Evolutionary conservation across 2,329 filamentous ascomycete genomes (phyloP), one percentile per base, ranked within the genome.

Genomic region (Trichophyton rubrum): DNA sequence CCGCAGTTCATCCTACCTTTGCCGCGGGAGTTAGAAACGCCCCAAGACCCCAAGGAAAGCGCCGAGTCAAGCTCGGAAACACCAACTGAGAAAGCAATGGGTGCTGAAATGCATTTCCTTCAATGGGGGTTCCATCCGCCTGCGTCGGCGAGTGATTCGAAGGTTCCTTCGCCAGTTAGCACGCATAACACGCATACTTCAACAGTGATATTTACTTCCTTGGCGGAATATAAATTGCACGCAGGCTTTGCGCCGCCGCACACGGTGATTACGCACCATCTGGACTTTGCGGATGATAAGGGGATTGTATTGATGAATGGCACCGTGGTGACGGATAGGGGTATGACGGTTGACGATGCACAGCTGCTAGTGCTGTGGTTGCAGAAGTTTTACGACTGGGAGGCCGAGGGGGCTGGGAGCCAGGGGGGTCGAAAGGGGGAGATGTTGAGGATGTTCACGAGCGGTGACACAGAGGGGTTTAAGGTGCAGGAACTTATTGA

Each of bases 1-100:
- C 93, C 93, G 13, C 86, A 90, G 67, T 99, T 99, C 76, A 86
- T 99, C 60, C 82, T 99, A 1, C 93, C 93, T 0, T 81, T 97
- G 5, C 65, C 88, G 82, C 73, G 78, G 71, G 65, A 66, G 33
- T 64, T 67, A 58, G 73, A 64, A 11, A 61, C 61, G 15, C 63
- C 63, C 9, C 75, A 76, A 55, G 65, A 64, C 4, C 61, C 64
- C 6, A 30, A 30, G 27, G 27, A 30, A 2, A 64, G 64, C 3
- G 60, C 65, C 49, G 62, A 64, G 6, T 8, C 40, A 43, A 17
- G 40, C 15, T 62, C 64, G 30, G 89, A 89, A 58, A 89, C 89
- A 45, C 67, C 61, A 61, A 73, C 61, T 58, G 55, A 43, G 1
- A 71, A 64, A 49, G 67, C 61, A 61, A 74, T 67, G 20, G 69